Percentiles rank a stretch among this genome's conserved stretches.
Conservation (phyloP, 352 stramenopile genomes). For the Globisporangium recalcitrans region DNA sequence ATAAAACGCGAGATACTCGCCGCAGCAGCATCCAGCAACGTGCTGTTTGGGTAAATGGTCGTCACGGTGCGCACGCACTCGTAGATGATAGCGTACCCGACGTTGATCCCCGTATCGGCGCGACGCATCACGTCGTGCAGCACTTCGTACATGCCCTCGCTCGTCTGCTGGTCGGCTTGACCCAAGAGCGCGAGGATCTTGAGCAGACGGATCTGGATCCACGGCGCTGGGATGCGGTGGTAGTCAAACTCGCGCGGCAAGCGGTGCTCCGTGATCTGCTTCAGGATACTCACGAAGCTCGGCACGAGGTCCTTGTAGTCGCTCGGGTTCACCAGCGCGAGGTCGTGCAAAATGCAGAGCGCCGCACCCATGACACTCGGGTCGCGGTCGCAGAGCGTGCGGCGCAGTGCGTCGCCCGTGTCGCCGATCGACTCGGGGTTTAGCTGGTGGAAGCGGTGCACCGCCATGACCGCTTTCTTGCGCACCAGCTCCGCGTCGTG, state of each 20-base stretch:
- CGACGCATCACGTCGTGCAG: constrained; percentile 97
- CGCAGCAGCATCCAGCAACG: constrained; percentile 92
- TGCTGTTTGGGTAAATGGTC: constrained; percentile 98
- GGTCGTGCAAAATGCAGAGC: constrained; percentile 91
- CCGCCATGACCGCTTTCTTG: constrained; percentile 98
- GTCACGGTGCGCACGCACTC: constrained; percentile 98
- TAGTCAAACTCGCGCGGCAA: constrained; percentile 99
- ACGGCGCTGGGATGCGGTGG: constrained; percentile 98
- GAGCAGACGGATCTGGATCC: constrained; percentile 98
- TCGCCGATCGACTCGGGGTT: constrained; percentile 90
- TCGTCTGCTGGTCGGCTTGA: constrained; percentile 90
- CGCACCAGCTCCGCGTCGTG: constrained; percentile 97
- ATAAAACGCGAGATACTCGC: constrained; percentile 94
- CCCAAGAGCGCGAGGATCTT: constrained; percentile 96
- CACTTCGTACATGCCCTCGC: constrained; percentile 99
- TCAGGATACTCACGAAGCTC: constrained; percentile 98
- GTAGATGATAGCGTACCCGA: constrained; percentile 99
- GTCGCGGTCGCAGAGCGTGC: constrained; percentile 97
- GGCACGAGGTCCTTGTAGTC: constrained; percentile 99
- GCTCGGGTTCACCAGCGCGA: constrained; percentile 85
- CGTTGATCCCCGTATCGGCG: constrained; percentile 98
- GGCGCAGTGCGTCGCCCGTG: constrained; percentile 89
- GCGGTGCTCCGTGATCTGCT: constrained; percentile 99
- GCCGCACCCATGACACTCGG: constrained; percentile 97
- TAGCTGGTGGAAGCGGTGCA: constrained; percentile 99